Conservation (phyloP, 1,284 basidiomycete species). For the Cryptococcus maquisensis region DNA sequence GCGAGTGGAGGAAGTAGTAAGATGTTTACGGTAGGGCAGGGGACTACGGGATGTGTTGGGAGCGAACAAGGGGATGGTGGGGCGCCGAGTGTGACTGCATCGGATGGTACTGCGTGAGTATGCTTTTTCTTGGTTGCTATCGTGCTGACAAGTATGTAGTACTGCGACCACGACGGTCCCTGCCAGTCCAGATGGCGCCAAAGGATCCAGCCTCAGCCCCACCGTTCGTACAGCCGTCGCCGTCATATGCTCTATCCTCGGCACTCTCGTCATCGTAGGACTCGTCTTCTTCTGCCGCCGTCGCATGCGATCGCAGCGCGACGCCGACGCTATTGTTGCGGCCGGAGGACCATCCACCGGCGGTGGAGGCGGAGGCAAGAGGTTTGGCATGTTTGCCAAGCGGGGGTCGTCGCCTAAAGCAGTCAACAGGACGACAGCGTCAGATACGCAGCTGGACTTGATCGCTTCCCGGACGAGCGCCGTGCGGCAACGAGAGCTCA, state of each 20-base stretch:
- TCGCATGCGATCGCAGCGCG: constrained; percentile 22
- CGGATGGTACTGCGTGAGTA: neutral
- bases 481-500: neutral
- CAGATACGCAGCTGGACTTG: constrained; percentile 16
- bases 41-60: constrained; percentile 25
- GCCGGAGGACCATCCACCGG: neutral
- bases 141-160: neutral
- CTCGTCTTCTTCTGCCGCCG: constrained; percentile 48
- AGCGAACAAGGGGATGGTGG: constrained; percentile 10
- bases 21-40: constrained; percentile 47
- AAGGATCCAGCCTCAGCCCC: neutral
- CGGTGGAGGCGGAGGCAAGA: neutral
- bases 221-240: constrained; percentile 58
- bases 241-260: constrained; percentile 53
- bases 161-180: neutral
- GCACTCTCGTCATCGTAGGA: constrained; percentile 38
- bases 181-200: neutral
- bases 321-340: neutral
- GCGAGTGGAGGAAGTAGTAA: constrained; percentile 39
- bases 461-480: constrained; percentile 5
- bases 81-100: constrained; percentile 34
- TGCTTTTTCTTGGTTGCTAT: neutral
- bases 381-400: neutral
- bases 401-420: neutral
- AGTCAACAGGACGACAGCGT: neutral